These are phyloP conservation scores for Hanseniaspora pseudoguilliermondii DNA, from an alignment of 805 yeast species.

Conservation along the genomic window DNA sequence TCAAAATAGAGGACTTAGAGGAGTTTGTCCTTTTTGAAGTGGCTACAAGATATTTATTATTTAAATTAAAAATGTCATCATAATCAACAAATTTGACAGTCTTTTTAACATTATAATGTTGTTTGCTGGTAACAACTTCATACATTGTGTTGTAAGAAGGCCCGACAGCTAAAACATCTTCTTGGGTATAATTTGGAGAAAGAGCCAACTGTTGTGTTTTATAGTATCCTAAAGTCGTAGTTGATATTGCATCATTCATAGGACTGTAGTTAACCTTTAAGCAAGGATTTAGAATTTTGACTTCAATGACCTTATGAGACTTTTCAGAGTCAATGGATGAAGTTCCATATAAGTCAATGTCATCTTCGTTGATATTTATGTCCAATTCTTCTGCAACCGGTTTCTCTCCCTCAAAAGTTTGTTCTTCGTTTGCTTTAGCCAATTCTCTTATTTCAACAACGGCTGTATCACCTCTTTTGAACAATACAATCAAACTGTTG, in stretches of 20 bases:
- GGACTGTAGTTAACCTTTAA: conserved; percentile 52
- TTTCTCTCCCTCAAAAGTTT: conserved; percentile 18
- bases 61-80: conserved; percentile 62
- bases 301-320: conserved; percentile 7
- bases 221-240: conserved; percentile 41
- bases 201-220: conserved; percentile 45
- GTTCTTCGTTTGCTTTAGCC: not conserved
- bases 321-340: conserved; percentile 12
- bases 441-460: conserved; percentile 9
- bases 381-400: conserved; percentile 21
- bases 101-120: conserved; percentile 48
- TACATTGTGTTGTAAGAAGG: conserved; percentile 52
- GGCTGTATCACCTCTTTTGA: conserved; percentile 13
- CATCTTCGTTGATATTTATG: conserved; percentile 26
- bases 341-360: conserved; percentile 21
- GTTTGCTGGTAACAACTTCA: conserved; percentile 52
- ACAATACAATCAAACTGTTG: not conserved
- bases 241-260: conserved; percentile 52
- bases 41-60: conserved; percentile 51
- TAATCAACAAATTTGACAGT: conserved; percentile 62
- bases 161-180: conserved; percentile 54
- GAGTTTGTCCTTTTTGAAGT: conserved; percentile 30
- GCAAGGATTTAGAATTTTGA: conserved; percentile 22
- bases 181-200: conserved; percentile 56
- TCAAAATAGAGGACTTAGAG: conserved; percentile 28